Evolutionary conservation across 2,329 filamentous ascomycete species (phyloP), one percentile per base, ranked within the genome.

Genomic region (Fusarium mundagurra): DNA sequence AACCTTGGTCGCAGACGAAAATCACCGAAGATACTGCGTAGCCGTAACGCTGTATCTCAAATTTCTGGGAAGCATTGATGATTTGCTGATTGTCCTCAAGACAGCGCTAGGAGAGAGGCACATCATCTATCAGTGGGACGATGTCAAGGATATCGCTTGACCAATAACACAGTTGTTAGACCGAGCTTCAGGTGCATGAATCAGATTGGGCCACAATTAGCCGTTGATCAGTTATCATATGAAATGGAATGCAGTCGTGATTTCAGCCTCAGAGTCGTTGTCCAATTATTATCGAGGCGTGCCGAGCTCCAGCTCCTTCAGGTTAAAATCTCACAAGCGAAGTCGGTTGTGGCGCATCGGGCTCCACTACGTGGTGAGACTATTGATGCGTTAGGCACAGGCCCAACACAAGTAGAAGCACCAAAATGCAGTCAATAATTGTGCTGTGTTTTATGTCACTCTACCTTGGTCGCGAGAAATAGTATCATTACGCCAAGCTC

Each of bases 21-120:
- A 83, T 6, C 86, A 86, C 47, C 80, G 86, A 8, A 79, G 81
- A 22, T 88, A 85, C 69, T 88, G 86, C 44, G 84, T 87, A 10
- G 86, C 83, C 2, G 61, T 87, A 22, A 84, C 81, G 14, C 73
- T 83, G 7, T 87, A 87, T 61, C 64, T 87, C 6, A 83, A 82
- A 59, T 85, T 88, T 33, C 57, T 88, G 34, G 78, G 79, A 1
- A 76, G 81, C 1, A 76, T 86, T 13, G 86, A 88, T 75, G 85
- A 86, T 38, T 64, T 87, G 61, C 81, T 87, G 6, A 69, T 85
- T 22, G 77, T 84, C 0, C 77, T 87, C 36, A 88, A 87, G 77
- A 79, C 76, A 10, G 80, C 80, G 1, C 58, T 87, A 50, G 86
- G 86, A 0, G 86, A 87, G 77, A 72, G 78, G 12, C 82, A 84